Evolutionary conservation across 345 rosid genomes (phyloP).

Genomic region (Aurinia saxatilis): DNA sequence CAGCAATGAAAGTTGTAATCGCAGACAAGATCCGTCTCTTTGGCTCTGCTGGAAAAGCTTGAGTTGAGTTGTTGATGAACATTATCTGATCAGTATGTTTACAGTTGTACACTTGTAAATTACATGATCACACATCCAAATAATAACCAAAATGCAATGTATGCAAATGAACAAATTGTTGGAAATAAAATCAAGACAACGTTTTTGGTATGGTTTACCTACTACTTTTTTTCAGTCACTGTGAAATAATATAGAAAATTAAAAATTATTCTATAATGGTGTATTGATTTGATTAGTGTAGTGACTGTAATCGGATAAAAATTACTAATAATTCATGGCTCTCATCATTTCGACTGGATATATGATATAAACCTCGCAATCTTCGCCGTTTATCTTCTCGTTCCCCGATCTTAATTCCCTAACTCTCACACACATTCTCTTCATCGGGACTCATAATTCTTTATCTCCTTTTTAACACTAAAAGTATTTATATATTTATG

Average conservation of each 20-base stretch:
- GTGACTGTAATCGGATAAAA: not conserved
- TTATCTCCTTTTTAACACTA: not conserved
- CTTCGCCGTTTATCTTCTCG: constrained; percentile 30
- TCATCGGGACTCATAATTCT: constrained; percentile 12
- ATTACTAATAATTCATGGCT: not conserved
- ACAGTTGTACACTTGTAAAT: not conserved
- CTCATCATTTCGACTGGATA: not conserved
- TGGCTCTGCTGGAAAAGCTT: constrained; percentile 87
- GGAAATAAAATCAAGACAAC: constrained; percentile 13
- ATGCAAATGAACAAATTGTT: not conserved
- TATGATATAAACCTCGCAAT: constrained; percentile 18
- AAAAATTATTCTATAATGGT: not conserved
- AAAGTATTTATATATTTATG: not conserved
- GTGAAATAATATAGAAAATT: not conserved
- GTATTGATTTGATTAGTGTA: not conserved
- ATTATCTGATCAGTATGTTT: not conserved
- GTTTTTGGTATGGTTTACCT: not conserved
- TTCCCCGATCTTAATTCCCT: constrained; percentile 5
- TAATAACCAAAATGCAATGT: not conserved
- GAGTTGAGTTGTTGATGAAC: not conserved
- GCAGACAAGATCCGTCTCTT: constrained; percentile 80
- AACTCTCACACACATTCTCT: constrained; percentile 32
- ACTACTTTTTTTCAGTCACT: not conserved
- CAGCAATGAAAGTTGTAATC: constrained; percentile 77
- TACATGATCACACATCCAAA: not conserved